Percentiles rank a stretch among this genome's conserved stretches.
Conservation (phyloP, 2,329 filamentous ascomycete species). For the Zymoseptoria pseudotritici region DNA sequence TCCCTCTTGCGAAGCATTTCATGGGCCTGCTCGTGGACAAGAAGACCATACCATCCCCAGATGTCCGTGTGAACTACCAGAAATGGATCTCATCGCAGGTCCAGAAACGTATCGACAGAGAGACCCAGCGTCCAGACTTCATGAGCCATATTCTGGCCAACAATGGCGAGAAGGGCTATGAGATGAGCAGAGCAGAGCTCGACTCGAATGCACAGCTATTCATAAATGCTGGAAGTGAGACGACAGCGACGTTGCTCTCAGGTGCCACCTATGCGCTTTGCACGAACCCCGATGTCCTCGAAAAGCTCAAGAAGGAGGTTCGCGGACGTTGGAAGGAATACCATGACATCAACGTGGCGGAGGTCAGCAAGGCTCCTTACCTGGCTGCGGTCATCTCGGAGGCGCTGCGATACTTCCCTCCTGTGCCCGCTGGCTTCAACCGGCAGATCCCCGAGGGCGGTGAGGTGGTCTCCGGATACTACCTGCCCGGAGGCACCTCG, state of each 20-base stretch:
- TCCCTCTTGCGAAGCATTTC: slow-evolving; percentile 19
- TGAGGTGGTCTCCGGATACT: slow-evolving; percentile 22
- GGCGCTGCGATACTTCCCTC: slow-evolving; percentile 39
- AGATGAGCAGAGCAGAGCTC: slow-evolving; percentile 26
- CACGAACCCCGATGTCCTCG: slow-evolving; percentile 31
- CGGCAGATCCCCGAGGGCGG: slow-evolving; percentile 21
- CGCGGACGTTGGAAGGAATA: slow-evolving; percentile 31
- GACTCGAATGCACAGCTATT: slow-evolving; percentile 41
- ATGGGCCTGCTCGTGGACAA: slow-evolving; percentile 17
- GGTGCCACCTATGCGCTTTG: slow-evolving; percentile 37
- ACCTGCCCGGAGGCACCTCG: slow-evolving; percentile 23
- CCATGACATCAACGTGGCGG: slow-evolving; percentile 21
- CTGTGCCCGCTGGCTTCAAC: slow-evolving; percentile 35
- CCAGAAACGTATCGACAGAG: slow-evolving; percentile 22
- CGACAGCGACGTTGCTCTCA: slow-evolving; percentile 42
- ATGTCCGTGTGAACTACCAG: slow-evolving; percentile 18
- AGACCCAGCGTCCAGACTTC: slow-evolving; percentile 35
- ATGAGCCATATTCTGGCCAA: slow-evolving; percentile 42
- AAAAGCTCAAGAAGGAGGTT: slow-evolving; percentile 37
- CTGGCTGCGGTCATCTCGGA: slow-evolving; percentile 40
- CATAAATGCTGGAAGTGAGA: slow-evolving; percentile 45
- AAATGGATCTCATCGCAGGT: slow-evolving; percentile 21
- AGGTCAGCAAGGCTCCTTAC: slow-evolving; percentile 25
- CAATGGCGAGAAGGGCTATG: slow-evolving; percentile 28
- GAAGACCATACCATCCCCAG: slow-evolving; percentile 5